Percentiles rank a stretch among this genome's conserved stretches.
These are phyloP conservation scores for Sphaceloma murrayae DNA, from an alignment of 2,329 filamentous ascomycete species.

Conservation along the genomic window DNA sequence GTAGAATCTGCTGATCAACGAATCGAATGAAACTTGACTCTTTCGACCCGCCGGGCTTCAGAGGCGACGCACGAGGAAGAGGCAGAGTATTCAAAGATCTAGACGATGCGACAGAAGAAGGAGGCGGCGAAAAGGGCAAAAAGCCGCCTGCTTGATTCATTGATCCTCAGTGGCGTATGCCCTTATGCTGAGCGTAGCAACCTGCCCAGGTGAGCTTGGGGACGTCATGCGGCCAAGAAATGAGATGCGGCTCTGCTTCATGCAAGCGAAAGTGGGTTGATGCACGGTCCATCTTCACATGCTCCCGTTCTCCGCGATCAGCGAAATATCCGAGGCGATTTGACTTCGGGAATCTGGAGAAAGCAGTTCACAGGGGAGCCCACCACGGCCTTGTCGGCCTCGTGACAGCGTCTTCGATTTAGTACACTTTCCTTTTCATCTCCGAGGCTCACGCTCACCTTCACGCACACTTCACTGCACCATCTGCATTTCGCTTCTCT, in stretches of 20 bases:
- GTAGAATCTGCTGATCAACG: conserved; percentile 44
- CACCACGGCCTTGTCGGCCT: conserved; percentile 7
- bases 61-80: conserved; percentile 42
- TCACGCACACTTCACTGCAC: neutral
- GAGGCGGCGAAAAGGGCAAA: conserved; percentile 39
- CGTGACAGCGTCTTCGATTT: conserved; percentile 9
- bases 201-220: neutral
- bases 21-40: conserved; percentile 50
- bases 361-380: conserved; percentile 11
- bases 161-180: too few relatives aligned
- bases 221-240: conserved; percentile 1
- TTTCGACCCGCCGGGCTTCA: conserved; percentile 48
- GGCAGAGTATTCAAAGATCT: conserved; percentile 39
- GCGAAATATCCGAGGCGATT: neutral
- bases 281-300: conserved; percentile 10
- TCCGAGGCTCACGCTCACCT: neutral
- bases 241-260: conserved; percentile 1
- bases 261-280: neutral
- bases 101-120: conserved; percentile 38
- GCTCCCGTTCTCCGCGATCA: neutral
- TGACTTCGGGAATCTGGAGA: conserved; percentile 1
- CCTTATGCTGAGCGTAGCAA: too few relatives aligned
- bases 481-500: neutral
- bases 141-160: conserved; percentile 32
- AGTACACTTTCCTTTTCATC: neutral